Percentiles rank a stretch among this genome's conserved stretches.
Evolutionary conservation across 2,329 filamentous ascomycete genomes (phyloP).

Genomic region (Lachnellula subtilissima): DNA sequence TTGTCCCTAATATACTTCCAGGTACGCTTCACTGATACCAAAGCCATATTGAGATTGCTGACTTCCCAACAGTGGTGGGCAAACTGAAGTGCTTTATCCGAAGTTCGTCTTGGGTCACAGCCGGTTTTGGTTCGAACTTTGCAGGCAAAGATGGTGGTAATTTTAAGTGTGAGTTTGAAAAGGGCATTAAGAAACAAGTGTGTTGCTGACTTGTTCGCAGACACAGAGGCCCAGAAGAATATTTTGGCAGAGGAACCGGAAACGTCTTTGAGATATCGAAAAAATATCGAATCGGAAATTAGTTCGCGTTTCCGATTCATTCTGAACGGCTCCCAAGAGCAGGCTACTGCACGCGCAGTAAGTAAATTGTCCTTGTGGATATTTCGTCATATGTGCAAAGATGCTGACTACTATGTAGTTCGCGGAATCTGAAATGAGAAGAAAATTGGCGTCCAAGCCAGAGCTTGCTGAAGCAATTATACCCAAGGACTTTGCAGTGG

Average conservation of each 20-base stretch:
- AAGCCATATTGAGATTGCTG: too few species aligned
- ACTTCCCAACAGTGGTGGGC: constrained; percentile 33
- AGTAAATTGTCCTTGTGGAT: too few species aligned
- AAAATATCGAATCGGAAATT: constrained; percentile 15
- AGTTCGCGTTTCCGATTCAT: constrained; percentile 16
- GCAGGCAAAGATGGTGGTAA: constrained; percentile 11
- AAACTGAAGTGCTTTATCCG: constrained; percentile 46
- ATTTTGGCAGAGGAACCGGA: constrained; percentile 36
- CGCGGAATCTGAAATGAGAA: constrained; percentile 8
- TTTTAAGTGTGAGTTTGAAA: constrained; percentile 16
- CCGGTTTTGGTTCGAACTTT: constrained; percentile 20
- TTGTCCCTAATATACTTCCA: constrained; percentile 27
- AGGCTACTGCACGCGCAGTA: constrained; percentile 5
- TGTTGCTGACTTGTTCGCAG: too few species aligned
- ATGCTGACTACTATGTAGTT: not conserved
- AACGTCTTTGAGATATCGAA: constrained; percentile 11
- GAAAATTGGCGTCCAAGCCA: constrained; percentile 20
- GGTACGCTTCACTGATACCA: too few species aligned
- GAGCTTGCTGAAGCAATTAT: constrained; percentile 13
- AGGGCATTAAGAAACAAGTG: too few species aligned
- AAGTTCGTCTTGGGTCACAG: constrained; percentile 42
- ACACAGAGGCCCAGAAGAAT: constrained; percentile 35
- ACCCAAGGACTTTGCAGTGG: constrained; percentile 85
- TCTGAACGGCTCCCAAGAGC: constrained; percentile 11
- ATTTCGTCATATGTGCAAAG: too few species aligned